These are phyloP conservation scores for Pythium dissotocum DNA, from an alignment of 352 stramenopile species.

Conservation along the genomic window DNA sequence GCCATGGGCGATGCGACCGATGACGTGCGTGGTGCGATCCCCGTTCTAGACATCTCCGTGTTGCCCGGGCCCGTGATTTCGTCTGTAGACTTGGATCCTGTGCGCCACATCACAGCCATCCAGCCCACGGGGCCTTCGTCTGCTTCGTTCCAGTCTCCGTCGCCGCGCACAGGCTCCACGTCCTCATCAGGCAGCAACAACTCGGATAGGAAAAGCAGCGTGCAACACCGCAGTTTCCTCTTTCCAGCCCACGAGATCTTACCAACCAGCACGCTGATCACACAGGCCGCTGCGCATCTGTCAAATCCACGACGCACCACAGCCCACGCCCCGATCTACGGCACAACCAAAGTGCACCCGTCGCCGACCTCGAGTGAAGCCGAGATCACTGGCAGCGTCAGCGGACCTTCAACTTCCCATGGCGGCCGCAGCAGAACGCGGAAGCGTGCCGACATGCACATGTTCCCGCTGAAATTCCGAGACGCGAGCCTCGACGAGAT, in stretches of 20 bases:
- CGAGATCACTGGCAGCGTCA: conserved; percentile 3
- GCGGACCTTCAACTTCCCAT: background rate
- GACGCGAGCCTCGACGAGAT: conserved; percentile 62
- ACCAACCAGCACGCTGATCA: conserved; percentile 41
- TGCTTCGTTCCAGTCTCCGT: conserved; percentile 18
- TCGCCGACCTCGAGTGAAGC: conserved; percentile 17
- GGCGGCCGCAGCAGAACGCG: background rate
- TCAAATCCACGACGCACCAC: conserved; percentile 25
- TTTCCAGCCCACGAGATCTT: conserved; percentile 46
- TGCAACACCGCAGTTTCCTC: conserved; percentile 42
- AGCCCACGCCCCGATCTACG: conserved; percentile 31
- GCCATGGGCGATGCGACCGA: conserved; percentile 27
- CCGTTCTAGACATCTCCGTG: conserved; percentile 10
- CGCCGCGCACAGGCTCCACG: conserved; percentile 23
- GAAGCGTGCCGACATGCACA: conserved; percentile 49
- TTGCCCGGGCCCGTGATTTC: background rate
- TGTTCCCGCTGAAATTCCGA: conserved; percentile 59
- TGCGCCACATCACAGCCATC: background rate
- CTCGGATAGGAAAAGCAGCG: conserved; percentile 32
- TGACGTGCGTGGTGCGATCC: background rate
- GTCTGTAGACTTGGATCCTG: background rate
- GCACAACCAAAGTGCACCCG: conserved; percentile 40
- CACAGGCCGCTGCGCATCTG: conserved; percentile 32
- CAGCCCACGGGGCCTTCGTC: background rate
- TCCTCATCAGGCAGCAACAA: conserved; percentile 34